Evolutionary conservation across 805 yeast species (phyloP), one percentile per base, ranked within the genome.

Genomic region (Clavispora asparagi): DNA sequence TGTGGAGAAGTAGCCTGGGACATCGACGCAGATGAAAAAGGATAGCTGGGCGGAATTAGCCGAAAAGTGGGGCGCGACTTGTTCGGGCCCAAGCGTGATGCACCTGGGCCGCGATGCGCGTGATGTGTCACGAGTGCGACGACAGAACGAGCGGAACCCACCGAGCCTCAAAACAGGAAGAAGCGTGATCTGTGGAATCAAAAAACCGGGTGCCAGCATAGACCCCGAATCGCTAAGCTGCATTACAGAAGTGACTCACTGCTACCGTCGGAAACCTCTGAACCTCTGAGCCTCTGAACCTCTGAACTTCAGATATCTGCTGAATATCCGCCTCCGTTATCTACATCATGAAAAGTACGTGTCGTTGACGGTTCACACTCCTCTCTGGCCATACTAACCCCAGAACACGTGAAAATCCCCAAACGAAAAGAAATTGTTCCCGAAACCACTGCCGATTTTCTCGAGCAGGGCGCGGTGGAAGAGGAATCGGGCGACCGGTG

Each of bases 401-500:
- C 27, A 52, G 56, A 45, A 35, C 29, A 37, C 6, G 50, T 48
- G 14, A 49, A 44, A 28, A 47, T 47, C 32, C 40, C 43, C 29
- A 49, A 51, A 14, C 38, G 42, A n/a, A 10, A 10, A 12, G 7
- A 23, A 16, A 5, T 10, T 11, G 35, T 16, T 9, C 52, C 52
- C 1, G 33, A 45, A 32, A 72, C 81, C 0, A 70, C 76, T 0
- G 79, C 77, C 29, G 87, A 81, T 4, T 74, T 56, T 43, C 68
- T 82, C n/a, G 81, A 77, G 29, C 65, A 65, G 42, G 92, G 82
- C 1, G 70, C 82, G 0, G 68, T 67, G 10, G 81, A 79, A 45
- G 92, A 85, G 57, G 91, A 85, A 48, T 74, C 79, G n/a, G 92
- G 88, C 0, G 91, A 85, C 56, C 61, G 91, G 40, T 85, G 90